Percentiles rank a stretch among this genome's conserved stretches.
These are phyloP conservation scores for Mortierella sp. DNA, from an alignment of 371 early-diverging fungal genomes.

Conservation along the genomic window DNA sequence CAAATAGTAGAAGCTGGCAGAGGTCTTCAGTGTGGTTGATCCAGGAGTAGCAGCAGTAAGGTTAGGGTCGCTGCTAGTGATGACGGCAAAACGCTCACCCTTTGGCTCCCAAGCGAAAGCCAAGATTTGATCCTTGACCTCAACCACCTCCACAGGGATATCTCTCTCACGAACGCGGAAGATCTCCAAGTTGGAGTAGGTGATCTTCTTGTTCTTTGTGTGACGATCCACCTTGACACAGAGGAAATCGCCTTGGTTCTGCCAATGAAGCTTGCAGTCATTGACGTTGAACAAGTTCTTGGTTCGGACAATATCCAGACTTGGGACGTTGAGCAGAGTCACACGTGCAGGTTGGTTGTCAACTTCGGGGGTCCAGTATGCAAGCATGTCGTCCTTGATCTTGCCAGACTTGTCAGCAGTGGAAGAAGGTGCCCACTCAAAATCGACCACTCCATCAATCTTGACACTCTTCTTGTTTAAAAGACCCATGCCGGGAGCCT, in stretches of 20 bases:
- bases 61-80: conserved; percentile 80
- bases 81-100: conserved; percentile 88
- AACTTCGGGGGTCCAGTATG: conserved; percentile 96
- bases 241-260: conserved; percentile 90
- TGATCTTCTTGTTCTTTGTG: conserved; percentile 94
- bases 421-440: conserved; percentile 89
- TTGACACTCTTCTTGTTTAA: conserved; percentile 95
- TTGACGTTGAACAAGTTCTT: conserved; percentile 97
- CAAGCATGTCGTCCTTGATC: conserved; percentile 81
- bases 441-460: conserved; percentile 89
- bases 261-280: conserved; percentile 94
- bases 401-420: conserved; percentile 58
- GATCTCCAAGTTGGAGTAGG: conserved; percentile 92
- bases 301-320: conserved; percentile 88
- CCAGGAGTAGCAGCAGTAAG: conserved; percentile 65
- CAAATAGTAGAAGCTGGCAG: conserved; percentile 87
- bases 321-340: conserved; percentile 87
- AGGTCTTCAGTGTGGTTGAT: conserved; percentile 76
- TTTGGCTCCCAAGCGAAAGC: conserved; percentile 96
- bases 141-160: conserved; percentile 95
- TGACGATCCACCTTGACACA: conserved; percentile 93
- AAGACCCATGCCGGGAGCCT: conserved; percentile 92
- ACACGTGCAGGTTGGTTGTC: conserved; percentile 98
- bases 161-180: conserved; percentile 94
- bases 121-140: conserved; percentile 87